phyloP scores from a whole-genome alignment of 2,329 filamentous ascomycete species.

The Alternaria alternata region DNA sequence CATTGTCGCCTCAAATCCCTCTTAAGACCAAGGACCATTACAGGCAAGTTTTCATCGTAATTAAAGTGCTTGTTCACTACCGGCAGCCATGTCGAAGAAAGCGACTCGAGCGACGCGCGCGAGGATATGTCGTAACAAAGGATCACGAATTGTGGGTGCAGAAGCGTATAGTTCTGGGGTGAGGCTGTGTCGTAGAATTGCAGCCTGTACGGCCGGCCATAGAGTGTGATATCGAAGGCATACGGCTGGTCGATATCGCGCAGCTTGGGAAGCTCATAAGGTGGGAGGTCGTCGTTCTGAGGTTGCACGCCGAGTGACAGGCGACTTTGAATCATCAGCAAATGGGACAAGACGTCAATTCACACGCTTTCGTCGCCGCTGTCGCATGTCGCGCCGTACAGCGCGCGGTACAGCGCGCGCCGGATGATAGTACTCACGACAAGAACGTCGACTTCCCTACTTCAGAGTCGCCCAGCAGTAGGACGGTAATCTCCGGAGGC shows the following conservation, averaged over 20 bases:
- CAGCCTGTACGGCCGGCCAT: conserved; percentile 63
- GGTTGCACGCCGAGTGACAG: conserved; percentile 44
- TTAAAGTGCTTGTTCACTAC: conserved; percentile 62
- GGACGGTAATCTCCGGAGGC: conserved; percentile 52
- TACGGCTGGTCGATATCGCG: conserved; percentile 67
- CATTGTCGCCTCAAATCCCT: conserved; percentile 62
- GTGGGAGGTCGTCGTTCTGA: conserved; percentile 38
- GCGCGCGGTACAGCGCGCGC: background rate
- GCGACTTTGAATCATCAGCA: conserved; percentile 29
- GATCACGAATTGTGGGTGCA: conserved; percentile 63
- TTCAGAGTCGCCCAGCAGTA: conserved; percentile 66
- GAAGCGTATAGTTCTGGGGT: conserved; percentile 64
- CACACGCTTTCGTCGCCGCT: background rate
- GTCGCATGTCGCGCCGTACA: too few species aligned
- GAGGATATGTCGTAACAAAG: conserved; percentile 67
- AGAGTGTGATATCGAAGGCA: conserved; percentile 65
- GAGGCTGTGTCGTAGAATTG: conserved; percentile 66
- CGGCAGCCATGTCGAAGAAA: conserved; percentile 56
- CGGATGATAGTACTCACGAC: conserved; percentile 58
- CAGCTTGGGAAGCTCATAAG: conserved; percentile 54
- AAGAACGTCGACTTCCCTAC: conserved; percentile 71
- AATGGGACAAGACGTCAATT: background rate
- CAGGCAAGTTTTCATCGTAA: conserved; percentile 60
- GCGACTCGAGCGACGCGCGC: conserved; percentile 58
- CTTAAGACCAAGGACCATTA: conserved; percentile 68